Percentiles rank a stretch among this genome's conserved stretches.
These are phyloP conservation scores for Melastoma candidum DNA, from an alignment of 441 rosid species.

Conservation along the genomic window DNA sequence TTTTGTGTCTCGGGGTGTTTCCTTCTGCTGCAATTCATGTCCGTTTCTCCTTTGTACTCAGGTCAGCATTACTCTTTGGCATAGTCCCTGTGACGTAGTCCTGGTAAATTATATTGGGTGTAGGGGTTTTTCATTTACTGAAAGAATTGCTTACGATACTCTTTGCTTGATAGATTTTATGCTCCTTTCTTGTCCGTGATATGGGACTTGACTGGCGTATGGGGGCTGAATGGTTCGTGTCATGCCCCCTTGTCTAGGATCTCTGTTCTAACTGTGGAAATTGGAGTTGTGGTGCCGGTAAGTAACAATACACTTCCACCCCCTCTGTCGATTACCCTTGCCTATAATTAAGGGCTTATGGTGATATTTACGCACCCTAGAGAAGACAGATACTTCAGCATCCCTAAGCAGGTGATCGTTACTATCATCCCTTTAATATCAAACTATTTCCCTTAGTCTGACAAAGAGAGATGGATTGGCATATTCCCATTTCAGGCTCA, in stretches of 20 bases:
- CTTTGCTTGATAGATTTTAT: constrained; percentile 47
- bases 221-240: constrained; percentile 98
- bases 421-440: not conserved
- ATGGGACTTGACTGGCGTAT: constrained; percentile 95
- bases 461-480: not conserved
- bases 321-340: not conserved
- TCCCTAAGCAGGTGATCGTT: constrained; percentile 70
- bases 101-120: not conserved
- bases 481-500: constrained; percentile 36
- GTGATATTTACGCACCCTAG: constrained; percentile 33
- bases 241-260: constrained; percentile 84
- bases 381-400: constrained; percentile 90
- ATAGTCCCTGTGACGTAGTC: not conserved
- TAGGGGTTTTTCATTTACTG: not conserved
- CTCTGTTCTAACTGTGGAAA: constrained; percentile 90
- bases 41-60: too few relatives aligned
- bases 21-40: too few relatives aligned
- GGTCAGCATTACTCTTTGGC: too few relatives aligned
- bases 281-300: constrained; percentile 95
- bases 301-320: constrained; percentile 2
- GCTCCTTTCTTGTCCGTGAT: constrained; percentile 89
- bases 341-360: not conserved
- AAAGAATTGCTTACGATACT: not conserved
- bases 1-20: not conserved
- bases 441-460: not conserved